Percentiles rank a stretch among this genome's conserved stretches.
Evolutionary conservation across 768 basidiomycete genomes (phyloP).

Genomic region (Podaxis mareebaensis): DNA sequence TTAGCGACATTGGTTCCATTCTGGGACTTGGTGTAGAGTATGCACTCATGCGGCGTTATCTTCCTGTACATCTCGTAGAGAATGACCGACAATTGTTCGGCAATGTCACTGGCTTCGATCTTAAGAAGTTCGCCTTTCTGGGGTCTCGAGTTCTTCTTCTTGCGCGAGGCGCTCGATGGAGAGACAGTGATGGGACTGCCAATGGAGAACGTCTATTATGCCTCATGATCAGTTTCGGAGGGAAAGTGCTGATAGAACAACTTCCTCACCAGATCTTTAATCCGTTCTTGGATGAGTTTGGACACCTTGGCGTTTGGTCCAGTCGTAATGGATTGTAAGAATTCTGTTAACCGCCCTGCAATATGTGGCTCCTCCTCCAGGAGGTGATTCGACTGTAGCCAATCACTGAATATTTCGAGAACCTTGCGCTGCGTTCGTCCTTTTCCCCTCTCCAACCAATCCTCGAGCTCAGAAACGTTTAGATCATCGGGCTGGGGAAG

Average conservation of each 20-base stretch:
- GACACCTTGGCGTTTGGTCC: conserved; percentile 37
- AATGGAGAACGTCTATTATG: conserved; percentile 21
- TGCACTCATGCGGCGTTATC: conserved; percentile 73
- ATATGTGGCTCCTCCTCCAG: conserved; percentile 67
- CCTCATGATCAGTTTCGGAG: conserved; percentile 11
- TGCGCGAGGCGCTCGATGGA: conserved; percentile 26
- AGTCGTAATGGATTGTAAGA: conserved; percentile 42
- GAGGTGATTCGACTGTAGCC: conserved; percentile 63
- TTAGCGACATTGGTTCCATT: conserved; percentile 38
- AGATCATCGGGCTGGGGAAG: conserved; percentile 53
- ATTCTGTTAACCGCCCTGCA: conserved; percentile 54
- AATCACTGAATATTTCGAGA: conserved; percentile 54
- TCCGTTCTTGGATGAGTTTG: conserved; percentile 43
- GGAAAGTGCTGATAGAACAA: conserved; percentile 1
- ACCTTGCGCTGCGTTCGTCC: conserved; percentile 64
- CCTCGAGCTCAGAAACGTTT: conserved; percentile 49
- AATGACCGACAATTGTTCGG: conserved; percentile 78
- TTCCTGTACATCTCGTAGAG: conserved; percentile 71
- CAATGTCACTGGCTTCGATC: conserved; percentile 68
- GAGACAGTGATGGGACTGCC: conserved; percentile 26
- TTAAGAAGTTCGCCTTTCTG: conserved; percentile 63
- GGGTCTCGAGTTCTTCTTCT: conserved; percentile 46
- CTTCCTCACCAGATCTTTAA: conserved; percentile 55
- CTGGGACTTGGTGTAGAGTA: conserved; percentile 55
- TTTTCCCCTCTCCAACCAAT: conserved; percentile 67